Conservation (phyloP, 768 basidiomycete genomes). For the Suillus subalutaceus region DNA sequence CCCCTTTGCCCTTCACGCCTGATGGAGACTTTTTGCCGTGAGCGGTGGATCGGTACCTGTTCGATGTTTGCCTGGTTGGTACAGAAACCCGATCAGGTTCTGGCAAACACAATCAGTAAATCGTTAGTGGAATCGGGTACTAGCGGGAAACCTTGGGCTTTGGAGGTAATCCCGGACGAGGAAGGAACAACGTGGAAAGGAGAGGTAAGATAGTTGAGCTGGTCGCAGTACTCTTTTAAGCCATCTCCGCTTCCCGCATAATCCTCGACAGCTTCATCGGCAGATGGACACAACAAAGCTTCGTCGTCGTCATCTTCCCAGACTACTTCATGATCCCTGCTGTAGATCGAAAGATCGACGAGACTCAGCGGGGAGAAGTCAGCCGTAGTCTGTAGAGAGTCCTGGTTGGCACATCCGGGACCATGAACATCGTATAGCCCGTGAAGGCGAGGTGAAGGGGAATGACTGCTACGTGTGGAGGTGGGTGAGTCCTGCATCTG, state of each 20-base stretch:
- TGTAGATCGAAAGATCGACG: conserved; percentile 8
- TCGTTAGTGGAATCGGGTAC: neutral
- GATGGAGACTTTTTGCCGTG: conserved; percentile 19
- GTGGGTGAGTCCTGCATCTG: conserved; percentile 24
- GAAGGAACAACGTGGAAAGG: conserved; percentile 10
- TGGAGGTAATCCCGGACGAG: neutral
- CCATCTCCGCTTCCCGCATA: neutral
- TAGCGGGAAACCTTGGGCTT: neutral
- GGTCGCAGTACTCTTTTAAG: neutral
- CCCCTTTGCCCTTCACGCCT: conserved; percentile 20
- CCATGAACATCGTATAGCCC: conserved; percentile 34
- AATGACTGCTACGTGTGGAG: conserved; percentile 9
- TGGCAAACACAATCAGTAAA: neutral
- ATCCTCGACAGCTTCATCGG: conserved; percentile 22
- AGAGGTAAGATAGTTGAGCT: conserved; percentile 12
- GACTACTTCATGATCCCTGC: conserved; percentile 14
- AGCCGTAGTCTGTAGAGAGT: conserved; percentile 25
- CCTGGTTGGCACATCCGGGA: conserved; percentile 26
- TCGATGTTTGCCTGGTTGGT: conserved; percentile 8
- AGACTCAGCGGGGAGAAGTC: conserved; percentile 27
- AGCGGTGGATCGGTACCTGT: conserved; percentile 18
- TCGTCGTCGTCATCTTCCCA: conserved; percentile 32
- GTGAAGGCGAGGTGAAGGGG: conserved; percentile 30
- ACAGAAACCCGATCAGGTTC: neutral
- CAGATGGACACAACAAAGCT: conserved; percentile 27